A percentile compares a stretch with the other conserved stretches of the same genome.
Conservation (phyloP, 768 basidiomycete genomes). For the Lactarius vividus region DNA sequence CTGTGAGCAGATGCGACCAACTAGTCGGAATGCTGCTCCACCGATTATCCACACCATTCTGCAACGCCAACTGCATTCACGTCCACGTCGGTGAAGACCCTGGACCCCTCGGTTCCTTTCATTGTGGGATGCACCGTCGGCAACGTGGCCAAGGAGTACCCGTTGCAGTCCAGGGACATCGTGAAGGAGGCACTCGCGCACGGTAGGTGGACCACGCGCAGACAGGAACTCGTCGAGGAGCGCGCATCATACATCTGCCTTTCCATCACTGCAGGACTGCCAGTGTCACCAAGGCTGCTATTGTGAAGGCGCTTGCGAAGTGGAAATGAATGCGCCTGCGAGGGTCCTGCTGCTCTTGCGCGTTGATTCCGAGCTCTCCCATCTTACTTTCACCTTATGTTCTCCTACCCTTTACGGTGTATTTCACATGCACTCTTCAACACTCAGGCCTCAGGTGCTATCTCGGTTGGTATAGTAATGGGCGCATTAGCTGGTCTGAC, state of each 20-base stretch:
- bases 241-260: slow-evolving; percentile 55
- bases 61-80: slow-evolving; percentile 30
- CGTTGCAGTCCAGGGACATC: slow-evolving; percentile 72
- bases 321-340: slow-evolving; percentile 83
- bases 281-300: slow-evolving; percentile 52
- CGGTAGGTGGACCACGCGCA: too few relatives aligned
- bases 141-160: slow-evolving; percentile 64
- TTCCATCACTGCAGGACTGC: slow-evolving; percentile 73
- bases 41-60: slow-evolving; percentile 80
- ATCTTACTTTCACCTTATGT: not conserved
- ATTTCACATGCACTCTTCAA: too few relatives aligned
- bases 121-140: slow-evolving; percentile 49
- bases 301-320: slow-evolving; percentile 63
- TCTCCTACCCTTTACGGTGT: not conserved
- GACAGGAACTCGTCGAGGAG: slow-evolving; percentile 45
- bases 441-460: too few relatives aligned
- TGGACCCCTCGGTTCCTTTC: slow-evolving; percentile 48
- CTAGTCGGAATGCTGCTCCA: too few relatives aligned
- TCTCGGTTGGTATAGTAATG: too few relatives aligned
- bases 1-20: too few relatives aligned
- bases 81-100: slow-evolving; percentile 39
- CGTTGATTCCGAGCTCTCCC: not conserved
- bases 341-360: slow-evolving; percentile 36
- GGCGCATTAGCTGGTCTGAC: too few relatives aligned
- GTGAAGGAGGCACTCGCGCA: slow-evolving; percentile 74